These are phyloP conservation scores for Hapsidospora chrysogenum DNA, from an alignment of 495 filamentous ascomycete species.

Conservation along the genomic window DNA sequence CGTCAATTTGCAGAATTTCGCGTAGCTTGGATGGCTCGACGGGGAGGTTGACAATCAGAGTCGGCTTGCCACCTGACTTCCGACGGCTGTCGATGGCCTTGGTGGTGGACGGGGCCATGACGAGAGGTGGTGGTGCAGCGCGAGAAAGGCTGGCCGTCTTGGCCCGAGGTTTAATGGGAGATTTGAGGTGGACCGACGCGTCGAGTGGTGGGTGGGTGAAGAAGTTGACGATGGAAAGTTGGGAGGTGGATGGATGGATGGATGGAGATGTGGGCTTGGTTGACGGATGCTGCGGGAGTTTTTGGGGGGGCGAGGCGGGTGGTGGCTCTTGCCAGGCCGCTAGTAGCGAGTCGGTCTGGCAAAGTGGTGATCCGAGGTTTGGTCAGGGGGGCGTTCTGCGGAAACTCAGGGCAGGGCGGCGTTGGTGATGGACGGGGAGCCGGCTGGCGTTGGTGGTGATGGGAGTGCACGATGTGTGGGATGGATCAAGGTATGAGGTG, in stretches of 20 bases:
- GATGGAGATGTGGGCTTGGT: slow-evolving; percentile 2
- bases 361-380: no score
- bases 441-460: slow-evolving; percentile 2
- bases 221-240: slow-evolving; percentile 4
- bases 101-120: slow-evolving; percentile 3
- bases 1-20: slow-evolving; percentile 25
- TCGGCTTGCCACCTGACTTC: slow-evolving; percentile 11
- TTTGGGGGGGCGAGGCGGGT: not conserved
- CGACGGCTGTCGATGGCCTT: slow-evolving; percentile 3
- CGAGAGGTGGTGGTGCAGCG: no score
- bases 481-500: no score
- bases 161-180: no score
- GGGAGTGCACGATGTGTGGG: no score
- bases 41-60: slow-evolving; percentile 19
- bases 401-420: no score
- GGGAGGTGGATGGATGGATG: slow-evolving; percentile 3
- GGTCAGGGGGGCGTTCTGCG: no score
- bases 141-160: no score
- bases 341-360: no score
- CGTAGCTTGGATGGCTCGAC: slow-evolving; percentile 21
- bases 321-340: not conserved
- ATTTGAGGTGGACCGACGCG: not conserved
- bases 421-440: no score
- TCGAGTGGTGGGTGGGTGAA: no score
- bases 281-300: slow-evolving; percentile 1